A percentile compares a stretch with the other conserved stretches of the same genome.
Conservation (phyloP, 352 stramenopile genomes). For the Phytophthora podocarpi region DNA sequence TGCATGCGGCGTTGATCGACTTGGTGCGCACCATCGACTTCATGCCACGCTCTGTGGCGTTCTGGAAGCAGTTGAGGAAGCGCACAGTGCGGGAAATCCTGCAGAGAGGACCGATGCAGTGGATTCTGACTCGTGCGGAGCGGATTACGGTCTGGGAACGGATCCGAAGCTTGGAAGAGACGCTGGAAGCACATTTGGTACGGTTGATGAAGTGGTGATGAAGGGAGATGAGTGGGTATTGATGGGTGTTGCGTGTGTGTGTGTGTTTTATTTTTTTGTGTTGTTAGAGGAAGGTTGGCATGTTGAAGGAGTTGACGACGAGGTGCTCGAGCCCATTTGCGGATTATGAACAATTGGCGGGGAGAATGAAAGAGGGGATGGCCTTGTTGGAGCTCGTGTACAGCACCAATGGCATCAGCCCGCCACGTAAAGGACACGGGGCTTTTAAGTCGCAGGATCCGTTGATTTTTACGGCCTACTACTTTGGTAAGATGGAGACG, state of each 20-base stretch:
- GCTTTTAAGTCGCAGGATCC: constrained; percentile 59
- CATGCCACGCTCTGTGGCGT: constrained; percentile 66
- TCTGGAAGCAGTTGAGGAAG: constrained; percentile 68
- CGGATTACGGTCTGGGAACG: constrained; percentile 61
- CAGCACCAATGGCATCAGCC: constrained; percentile 59
- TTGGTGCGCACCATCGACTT: constrained; percentile 71
- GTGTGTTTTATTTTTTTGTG: background rate
- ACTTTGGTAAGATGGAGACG: constrained; percentile 43
- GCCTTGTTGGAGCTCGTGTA: constrained; percentile 59
- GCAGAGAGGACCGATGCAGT: constrained; percentile 64
- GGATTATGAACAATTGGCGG: constrained; percentile 40
- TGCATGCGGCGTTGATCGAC: constrained; percentile 64
- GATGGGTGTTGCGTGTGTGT: background rate
- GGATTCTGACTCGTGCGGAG: constrained; percentile 59
- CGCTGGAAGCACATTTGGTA: constrained; percentile 72
- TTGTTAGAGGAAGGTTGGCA: constrained; percentile 65
- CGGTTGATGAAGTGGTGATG: background rate
- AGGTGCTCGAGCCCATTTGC: constrained; percentile 36
- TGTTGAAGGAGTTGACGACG: constrained; percentile 68
- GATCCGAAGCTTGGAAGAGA: constrained; percentile 69
- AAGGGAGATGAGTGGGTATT: background rate
- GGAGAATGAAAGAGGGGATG: constrained; percentile 52
- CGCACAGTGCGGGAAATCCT: constrained; percentile 54
- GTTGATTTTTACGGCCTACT: constrained; percentile 49
- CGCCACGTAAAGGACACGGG: constrained; percentile 57